Evolutionary conservation across 108 stramenopile genomes (phyloP), one percentile per base, ranked within the genome.

Genomic region (Stephanodiscus minutulus): DNA sequence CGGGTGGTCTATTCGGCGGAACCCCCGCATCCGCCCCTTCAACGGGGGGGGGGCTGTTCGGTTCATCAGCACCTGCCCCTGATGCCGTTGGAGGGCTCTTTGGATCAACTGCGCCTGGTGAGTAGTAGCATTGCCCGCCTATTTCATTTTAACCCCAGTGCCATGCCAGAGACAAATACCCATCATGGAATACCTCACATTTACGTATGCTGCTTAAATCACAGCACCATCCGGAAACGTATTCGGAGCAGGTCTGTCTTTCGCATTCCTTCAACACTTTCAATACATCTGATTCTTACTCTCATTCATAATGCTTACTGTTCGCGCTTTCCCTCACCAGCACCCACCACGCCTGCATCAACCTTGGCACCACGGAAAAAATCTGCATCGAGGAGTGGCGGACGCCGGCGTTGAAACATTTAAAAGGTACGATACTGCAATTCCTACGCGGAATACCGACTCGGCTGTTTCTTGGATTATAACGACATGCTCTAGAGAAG

Each of bases 341-440:
- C 64, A 20, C 77, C 77, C 0, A 78, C 77, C 5, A 78, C 77
- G 17, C 77, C 77, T 31, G 77, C 77, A 54, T 71, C 77, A 21
- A 78, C 77, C 7, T 55, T 78, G 20, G 77, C 77, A 54, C 77
- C 77, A 8, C 57, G 70, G 35, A 78, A 78, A 44, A 78, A 78
- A 44, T 57, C 69, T 61, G 64, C 68, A 2, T 66, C 70, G 27
- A 60, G 77, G 22, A 78, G 70, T 78, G 70, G 77, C 2, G 49
- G 67, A 20, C 61, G 74, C 59, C 59, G 60, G 61, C 70, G 70
- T 63, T 72, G 61, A 61, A 60, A n/a, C n/a, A n/a, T n/a, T 25
- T 7, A 20, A 20, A 6, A 24, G n/a, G 20, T 20, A 49, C n/a
- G n/a, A 17, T 49, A 17, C 24, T 25, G 18, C 21, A 21, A 13